Evolutionary conservation across 371 early-diverging fungal genomes (phyloP).

Genomic region (Mortierella sp.): DNA sequence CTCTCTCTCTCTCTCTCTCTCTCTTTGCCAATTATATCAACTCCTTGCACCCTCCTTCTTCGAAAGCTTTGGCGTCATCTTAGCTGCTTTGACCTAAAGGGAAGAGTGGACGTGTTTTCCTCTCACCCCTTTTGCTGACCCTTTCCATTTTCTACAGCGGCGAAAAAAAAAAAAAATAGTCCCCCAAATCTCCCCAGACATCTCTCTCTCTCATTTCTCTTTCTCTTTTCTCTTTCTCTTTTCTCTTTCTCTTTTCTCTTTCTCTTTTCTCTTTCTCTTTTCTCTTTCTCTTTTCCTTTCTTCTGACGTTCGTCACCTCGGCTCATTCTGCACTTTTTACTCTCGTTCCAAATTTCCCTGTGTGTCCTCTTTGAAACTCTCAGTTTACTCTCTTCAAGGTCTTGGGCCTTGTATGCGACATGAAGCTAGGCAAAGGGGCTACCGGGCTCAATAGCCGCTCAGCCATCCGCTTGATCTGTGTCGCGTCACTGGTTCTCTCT

Average conservation of each 20-base stretch:
- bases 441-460: conserved; percentile 11
- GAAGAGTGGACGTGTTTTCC: too few relatives aligned
- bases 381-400: background rate
- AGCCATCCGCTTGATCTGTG: conserved; percentile 17
- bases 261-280: background rate
- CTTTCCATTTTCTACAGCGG: too few relatives aligned
- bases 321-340: background rate
- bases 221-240: background rate
- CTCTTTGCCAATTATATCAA: too few relatives aligned
- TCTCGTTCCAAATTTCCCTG: background rate
- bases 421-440: conserved; percentile 16
- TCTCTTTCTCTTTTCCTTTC: background rate
- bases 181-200: too few relatives aligned
- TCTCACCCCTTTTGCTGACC: too few relatives aligned
- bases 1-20: background rate
- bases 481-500: conserved; percentile 16
- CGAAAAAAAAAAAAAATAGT: too few relatives aligned
- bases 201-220: background rate
- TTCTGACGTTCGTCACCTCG: background rate
- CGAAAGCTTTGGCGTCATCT: too few relatives aligned
- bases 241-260: background rate
- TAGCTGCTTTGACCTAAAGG: too few relatives aligned
- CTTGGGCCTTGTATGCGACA: background rate
- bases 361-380: background rate
- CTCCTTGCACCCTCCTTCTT: too few relatives aligned